phyloP scores from a whole-genome alignment of 225 moss, liverwort and hornwort species.

The Ulota crispa region DNA sequence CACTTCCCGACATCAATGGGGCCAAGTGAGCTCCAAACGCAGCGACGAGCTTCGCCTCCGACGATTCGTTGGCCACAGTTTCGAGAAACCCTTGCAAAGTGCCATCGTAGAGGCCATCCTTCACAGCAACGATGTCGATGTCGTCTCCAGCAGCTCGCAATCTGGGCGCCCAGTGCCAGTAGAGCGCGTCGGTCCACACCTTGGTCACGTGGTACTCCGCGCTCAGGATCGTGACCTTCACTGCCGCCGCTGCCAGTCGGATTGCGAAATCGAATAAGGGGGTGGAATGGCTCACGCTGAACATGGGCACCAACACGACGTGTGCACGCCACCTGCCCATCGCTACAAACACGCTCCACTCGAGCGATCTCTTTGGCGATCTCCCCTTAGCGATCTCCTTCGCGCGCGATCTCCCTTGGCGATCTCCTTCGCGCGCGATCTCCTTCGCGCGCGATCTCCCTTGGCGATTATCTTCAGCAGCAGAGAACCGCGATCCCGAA shows the following conservation, averaged over 20 bases:
- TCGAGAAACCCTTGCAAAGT: background rate
- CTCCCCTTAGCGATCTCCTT: background rate
- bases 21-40: background rate
- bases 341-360: no score
- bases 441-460: no score
- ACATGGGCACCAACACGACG: slow-evolving; percentile 13
- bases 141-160: background rate
- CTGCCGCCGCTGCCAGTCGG: background rate
- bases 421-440: background rate
- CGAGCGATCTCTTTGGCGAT: background rate
- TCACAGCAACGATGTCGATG: slow-evolving; percentile 20
- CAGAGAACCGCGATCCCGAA: no score
- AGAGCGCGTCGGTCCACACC: background rate
- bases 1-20: background rate
- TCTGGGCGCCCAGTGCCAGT: background rate
- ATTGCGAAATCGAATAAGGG: slow-evolving; percentile 15
- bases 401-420: background rate
- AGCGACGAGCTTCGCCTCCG: background rate
- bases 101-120: background rate
- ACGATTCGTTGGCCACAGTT: background rate
- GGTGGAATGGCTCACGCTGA: background rate
- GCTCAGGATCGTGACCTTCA: slow-evolving; percentile 31
- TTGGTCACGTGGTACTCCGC: background rate
- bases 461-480: no score
- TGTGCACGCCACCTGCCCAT: background rate